A percentile compares a stretch with the other conserved stretches of the same genome.
Evolutionary conservation across 768 basidiomycete genomes (phyloP).

Genomic region (Kwoniella bestiolae): DNA sequence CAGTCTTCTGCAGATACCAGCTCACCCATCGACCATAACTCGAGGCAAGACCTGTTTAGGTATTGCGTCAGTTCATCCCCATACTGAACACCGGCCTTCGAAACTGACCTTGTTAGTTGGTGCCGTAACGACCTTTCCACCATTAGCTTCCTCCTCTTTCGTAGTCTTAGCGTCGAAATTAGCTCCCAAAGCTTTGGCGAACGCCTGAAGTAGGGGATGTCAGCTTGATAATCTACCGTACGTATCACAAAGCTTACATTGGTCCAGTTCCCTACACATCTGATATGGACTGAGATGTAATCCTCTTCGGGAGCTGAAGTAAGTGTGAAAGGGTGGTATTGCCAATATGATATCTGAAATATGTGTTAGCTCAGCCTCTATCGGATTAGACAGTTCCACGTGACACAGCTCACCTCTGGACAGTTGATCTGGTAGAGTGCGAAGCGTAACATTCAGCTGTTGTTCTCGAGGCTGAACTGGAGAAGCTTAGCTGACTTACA

Average conservation of each 20-base stretch:
- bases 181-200: slow-evolving; percentile 81
- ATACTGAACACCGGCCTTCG: background rate
- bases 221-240: slow-evolving; percentile 2
- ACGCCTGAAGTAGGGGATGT: slow-evolving; percentile 57
- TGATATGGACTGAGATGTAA: slow-evolving; percentile 91
- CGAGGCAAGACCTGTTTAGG: slow-evolving; percentile 79
- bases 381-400: slow-evolving; percentile 46
- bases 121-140: slow-evolving; percentile 62
- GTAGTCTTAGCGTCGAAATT: slow-evolving; percentile 67
- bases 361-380: background rate
- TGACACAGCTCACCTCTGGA: slow-evolving; percentile 66
- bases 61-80: slow-evolving; percentile 57
- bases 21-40: slow-evolving; percentile 81
- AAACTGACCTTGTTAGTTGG: slow-evolving; percentile 39
- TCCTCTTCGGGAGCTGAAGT: slow-evolving; percentile 94
- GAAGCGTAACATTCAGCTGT: background rate
- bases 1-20: background rate
- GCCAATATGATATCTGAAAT: slow-evolving; percentile 80
- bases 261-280: slow-evolving; percentile 90
- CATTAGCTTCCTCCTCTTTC: slow-evolving; percentile 59
- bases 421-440: slow-evolving; percentile 25
- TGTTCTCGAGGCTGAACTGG: background rate
- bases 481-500: slow-evolving; percentile 63
- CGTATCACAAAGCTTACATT: slow-evolving; percentile 33
- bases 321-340: slow-evolving; percentile 97